phyloP scores from a whole-genome alignment of 2,329 filamentous ascomycete genomes.

The Alternaria sp. region DNA sequence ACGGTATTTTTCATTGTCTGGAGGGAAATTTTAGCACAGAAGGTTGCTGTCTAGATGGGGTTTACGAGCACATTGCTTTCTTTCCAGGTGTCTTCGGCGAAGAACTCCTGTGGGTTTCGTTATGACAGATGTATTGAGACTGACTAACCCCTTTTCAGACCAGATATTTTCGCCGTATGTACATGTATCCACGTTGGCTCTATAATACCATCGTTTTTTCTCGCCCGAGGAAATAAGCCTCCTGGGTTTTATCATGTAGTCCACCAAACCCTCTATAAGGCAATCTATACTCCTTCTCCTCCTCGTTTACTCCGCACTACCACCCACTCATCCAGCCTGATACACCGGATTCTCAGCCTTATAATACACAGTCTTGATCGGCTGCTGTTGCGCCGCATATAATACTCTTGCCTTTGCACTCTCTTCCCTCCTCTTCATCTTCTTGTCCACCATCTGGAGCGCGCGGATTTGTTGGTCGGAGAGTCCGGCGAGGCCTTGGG shows the following conservation, averaged over 20 bases:
- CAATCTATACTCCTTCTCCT: no score
- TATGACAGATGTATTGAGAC: no score
- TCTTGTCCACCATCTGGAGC: slow-evolving; percentile 9
- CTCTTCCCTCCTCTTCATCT: slow-evolving; percentile 7
- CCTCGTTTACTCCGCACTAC: no score
- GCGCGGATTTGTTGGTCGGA: not conserved
- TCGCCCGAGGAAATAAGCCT: no score
- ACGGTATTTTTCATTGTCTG: no score
- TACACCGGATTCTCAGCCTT: slow-evolving; percentile 18
- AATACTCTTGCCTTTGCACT: not conserved
- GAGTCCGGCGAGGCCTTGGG: not conserved
- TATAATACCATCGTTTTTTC: no score
- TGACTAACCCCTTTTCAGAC: no score
- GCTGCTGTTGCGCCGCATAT: slow-evolving; percentile 6
- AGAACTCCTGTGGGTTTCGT: not conserved
- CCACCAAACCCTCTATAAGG: not conserved
- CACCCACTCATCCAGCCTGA: slow-evolving; percentile 9
- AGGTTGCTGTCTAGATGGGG: not conserved
- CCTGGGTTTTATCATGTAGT: not conserved
- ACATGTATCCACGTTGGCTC: no score
- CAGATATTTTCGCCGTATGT: no score
- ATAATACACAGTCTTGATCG: slow-evolving; percentile 10
- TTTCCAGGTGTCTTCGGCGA: not conserved
- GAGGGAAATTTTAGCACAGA: no score
- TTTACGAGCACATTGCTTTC: not conserved